Percentiles rank a stretch among this genome's conserved stretches.
phyloP scores from a whole-genome alignment of 306 rosid genomes.

The Quercus gilva region DNA sequence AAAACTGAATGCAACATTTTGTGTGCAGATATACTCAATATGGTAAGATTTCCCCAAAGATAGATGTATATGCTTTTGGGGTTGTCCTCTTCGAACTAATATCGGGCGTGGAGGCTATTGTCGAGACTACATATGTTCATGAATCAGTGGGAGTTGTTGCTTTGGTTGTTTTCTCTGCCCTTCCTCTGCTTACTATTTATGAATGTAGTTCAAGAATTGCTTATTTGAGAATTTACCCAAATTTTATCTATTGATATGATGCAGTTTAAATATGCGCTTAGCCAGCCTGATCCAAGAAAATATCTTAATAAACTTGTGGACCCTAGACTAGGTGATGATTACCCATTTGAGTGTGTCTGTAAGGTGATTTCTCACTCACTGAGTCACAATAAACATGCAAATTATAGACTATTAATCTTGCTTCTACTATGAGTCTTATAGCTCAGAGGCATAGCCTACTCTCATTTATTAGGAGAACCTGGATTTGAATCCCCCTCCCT shows the following conservation, averaged over 20 bases:
- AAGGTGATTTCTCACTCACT: constrained; percentile 39
- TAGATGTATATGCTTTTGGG: constrained; percentile 77
- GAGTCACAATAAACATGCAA: background rate
- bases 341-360: constrained; percentile 42
- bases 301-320: constrained; percentile 51
- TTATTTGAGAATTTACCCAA: background rate
- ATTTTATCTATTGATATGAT: constrained; percentile 9
- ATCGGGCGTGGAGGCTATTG: constrained; percentile 60
- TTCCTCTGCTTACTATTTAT: background rate
- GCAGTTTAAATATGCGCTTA: constrained; percentile 62
- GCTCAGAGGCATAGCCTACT: too few species aligned
- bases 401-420: background rate
- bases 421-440: too few species aligned
- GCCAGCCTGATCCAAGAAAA: constrained; percentile 42
- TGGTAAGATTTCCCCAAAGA: constrained; percentile 61
- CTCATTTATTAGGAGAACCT: too few species aligned
- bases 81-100: constrained; percentile 65
- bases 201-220: background rate
- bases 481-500: too few species aligned
- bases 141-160: constrained; percentile 59
- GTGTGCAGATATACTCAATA: constrained; percentile 58
- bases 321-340: constrained; percentile 43
- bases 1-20: constrained; percentile 14
- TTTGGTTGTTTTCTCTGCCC: constrained; percentile 42
- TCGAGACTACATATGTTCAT: too few species aligned